phyloP scores from a whole-genome alignment of 2,329 filamentous ascomycete species.

The Pyrenophora graminea region DNA sequence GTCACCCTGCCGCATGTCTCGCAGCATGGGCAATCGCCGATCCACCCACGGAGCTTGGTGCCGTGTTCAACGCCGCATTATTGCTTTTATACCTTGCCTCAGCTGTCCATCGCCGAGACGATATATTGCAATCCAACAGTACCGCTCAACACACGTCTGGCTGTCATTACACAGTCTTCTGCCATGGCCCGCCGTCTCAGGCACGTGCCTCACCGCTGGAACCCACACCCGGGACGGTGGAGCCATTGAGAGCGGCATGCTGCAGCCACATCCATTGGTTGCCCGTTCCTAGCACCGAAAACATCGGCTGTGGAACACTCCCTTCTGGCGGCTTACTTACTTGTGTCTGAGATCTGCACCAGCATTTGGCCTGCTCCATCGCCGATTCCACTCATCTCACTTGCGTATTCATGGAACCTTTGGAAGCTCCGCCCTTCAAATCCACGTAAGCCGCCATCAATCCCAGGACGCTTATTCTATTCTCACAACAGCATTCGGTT shows the following conservation, averaged over 20 bases:
- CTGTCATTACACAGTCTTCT: neutral
- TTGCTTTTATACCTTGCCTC: neutral
- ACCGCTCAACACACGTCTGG: neutral
- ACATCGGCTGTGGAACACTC: neutral
- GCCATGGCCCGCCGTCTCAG: neutral
- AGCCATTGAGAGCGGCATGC: neutral
- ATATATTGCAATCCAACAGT: neutral
- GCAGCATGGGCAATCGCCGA: slow-evolving; percentile 1
- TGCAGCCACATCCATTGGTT: neutral
- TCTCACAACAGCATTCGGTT: too few species aligned
- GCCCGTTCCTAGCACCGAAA: neutral
- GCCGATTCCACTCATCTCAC: neutral
- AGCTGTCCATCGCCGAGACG: neutral
- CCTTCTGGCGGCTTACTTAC: neutral
- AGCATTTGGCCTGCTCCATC: neutral
- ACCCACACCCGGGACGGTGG: neutral
- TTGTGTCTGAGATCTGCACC: neutral
- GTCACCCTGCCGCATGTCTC: neutral
- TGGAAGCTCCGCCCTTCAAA: neutral
- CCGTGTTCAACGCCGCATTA: neutral
- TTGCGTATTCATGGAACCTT: neutral
- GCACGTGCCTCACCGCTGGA: neutral
- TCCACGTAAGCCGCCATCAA: too few species aligned
- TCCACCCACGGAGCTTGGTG: neutral
- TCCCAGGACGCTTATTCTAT: too few species aligned